Evolutionary conservation across 1,284 basidiomycete genomes (phyloP).

Genomic region (Apiotrichum gamsii): DNA sequence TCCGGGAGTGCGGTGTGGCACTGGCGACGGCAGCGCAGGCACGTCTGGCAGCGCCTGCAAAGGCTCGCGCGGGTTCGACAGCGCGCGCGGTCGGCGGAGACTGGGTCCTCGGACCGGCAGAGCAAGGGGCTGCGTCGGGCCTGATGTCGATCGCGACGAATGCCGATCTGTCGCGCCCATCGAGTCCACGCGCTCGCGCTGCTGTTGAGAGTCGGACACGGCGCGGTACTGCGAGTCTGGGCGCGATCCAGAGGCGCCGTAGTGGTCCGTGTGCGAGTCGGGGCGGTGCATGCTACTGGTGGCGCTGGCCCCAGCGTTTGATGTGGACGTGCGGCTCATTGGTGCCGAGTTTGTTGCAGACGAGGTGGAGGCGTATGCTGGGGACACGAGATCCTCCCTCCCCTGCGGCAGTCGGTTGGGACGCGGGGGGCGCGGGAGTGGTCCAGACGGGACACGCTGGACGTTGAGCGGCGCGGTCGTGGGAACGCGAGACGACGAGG

Average conservation of each 20-base stretch:
- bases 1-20: slow-evolving; percentile 1
- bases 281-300: neutral
- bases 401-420: no score
- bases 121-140: no score
- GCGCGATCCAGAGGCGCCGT: no score
- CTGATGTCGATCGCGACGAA: neutral
- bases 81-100: slow-evolving; percentile 1
- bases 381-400: no score
- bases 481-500: neutral
- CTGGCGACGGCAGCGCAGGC: slow-evolving; percentile 5
- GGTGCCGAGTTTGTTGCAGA: no score
- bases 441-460: neutral
- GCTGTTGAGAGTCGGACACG: neutral
- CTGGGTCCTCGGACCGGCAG: no score
- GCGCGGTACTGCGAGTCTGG: neutral
- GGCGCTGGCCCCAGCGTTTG: neutral
- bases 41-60: neutral
- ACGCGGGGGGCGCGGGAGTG: neutral
- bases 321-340: slow-evolving; percentile 1
- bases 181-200: neutral
- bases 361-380: no score
- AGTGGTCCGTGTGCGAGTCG: no score
- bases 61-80: slow-evolving; percentile 6
- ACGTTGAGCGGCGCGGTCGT: neutral
- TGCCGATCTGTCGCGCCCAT: neutral